Evolutionary conservation across 164 flowering plant genomes (phyloP).

Genomic region (Annona cherimola): DNA sequence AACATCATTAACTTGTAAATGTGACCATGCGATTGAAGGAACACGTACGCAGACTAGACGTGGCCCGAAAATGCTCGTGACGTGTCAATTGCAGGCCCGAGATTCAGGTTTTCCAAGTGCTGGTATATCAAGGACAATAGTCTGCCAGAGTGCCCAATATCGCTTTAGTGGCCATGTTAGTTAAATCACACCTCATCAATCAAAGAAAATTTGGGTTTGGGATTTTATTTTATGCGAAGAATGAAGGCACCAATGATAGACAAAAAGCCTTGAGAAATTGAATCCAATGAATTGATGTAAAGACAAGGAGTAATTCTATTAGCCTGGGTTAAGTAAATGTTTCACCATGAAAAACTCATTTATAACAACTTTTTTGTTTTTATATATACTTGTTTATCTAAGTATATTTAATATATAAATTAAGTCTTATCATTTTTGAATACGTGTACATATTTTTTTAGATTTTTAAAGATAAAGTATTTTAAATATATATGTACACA

Average conservation of each 20-base stretch:
- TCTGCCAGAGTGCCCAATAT: neutral
- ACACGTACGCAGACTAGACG: neutral
- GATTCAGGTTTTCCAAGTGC: neutral
- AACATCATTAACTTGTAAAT: neutral
- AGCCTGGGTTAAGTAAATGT: too few relatives aligned
- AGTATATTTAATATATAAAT: too few relatives aligned
- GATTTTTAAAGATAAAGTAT: too few relatives aligned
- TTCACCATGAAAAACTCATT: too few relatives aligned
- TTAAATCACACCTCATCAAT: neutral
- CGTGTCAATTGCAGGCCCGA: neutral
- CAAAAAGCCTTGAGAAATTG: neutral
- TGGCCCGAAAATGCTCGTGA: neutral
- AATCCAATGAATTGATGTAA: too few relatives aligned
- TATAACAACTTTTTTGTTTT: too few relatives aligned
- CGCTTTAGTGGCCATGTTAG: neutral
- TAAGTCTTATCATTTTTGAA: too few relatives aligned
- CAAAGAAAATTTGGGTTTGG: neutral
- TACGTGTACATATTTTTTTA: too few relatives aligned
- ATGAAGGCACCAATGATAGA: neutral
- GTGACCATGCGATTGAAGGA: neutral
- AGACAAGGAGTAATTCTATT: too few relatives aligned
- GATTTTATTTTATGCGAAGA: neutral
- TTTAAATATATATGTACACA: too few relatives aligned
- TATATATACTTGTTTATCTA: too few relatives aligned
- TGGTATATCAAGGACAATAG: neutral